Evolutionary conservation across 345 rosid genomes (phyloP), one percentile per base, ranked within the genome.

Genomic region (Draba incana): DNA sequence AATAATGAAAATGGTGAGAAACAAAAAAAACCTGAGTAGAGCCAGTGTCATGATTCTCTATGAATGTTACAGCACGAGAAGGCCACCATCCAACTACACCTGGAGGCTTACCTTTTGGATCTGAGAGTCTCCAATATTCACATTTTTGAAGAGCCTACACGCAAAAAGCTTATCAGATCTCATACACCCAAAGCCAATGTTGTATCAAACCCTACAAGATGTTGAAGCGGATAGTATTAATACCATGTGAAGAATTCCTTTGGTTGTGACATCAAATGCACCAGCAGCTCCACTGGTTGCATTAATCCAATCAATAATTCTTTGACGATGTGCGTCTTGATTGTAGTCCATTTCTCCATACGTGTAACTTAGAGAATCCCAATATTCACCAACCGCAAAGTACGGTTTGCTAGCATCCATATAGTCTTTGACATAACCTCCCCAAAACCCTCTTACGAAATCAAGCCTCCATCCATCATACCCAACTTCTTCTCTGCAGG

Each of bases 31-130:
- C 97, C 96, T 90, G 99, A 46, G 99, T 93, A 75, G 99, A 93
- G 64, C 99, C 99, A 73, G 99, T 93, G 74, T 93, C 97, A 50
- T 93, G 97, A 82, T 93, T 93, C 85, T 93, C 99, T 23, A 93
- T 79, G 68, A 93, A 93, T 65, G 96, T 93, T 63, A 93, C 91
- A 73, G 97, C 97, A 74, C 99, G 97, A 77, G 99, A 93, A 11
- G 97, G 99, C 99, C 99, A 93, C 99, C 97, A 93, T 66, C 99
- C 99, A 52, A 93, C 84, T 60, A 93, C 92, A 66, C 99, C 97
- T 11, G 97, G 94, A 76, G 97, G 97, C 77, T 86, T 90, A 72
- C 96, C 96, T 74, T 84, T 86, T 79, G 75, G 76, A 65, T 93
- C 97, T 28, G 97, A 85, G 79, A 93, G 80, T 79, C 97, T 84